Conservation (phyloP, 495 filamentous ascomycete genomes). For the Penicillium cosmopolitanum region DNA sequence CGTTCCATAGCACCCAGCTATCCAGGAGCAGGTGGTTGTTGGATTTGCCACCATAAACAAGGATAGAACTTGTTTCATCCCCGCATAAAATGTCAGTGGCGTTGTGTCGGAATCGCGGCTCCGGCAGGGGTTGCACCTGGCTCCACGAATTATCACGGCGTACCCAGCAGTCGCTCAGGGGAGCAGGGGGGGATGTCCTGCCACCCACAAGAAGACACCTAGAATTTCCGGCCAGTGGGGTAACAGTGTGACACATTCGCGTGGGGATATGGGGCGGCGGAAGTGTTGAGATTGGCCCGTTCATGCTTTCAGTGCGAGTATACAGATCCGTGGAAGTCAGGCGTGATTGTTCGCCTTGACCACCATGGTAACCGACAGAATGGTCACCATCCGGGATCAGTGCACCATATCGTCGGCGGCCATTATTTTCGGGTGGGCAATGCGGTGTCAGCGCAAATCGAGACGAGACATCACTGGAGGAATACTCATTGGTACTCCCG, state of each 20-base stretch:
- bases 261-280: conserved; percentile 47
- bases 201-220: conserved; percentile 75
- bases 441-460: conserved; percentile 28
- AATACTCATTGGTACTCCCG: background rate
- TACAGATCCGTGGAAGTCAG: conserved; percentile 66
- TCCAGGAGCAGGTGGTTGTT: conserved; percentile 56
- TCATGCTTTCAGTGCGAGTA: conserved; percentile 24
- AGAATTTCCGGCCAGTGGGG: conserved; percentile 44
- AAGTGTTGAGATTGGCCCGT: conserved; percentile 22
- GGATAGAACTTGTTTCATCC: conserved; percentile 39
- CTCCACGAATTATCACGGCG: conserved; percentile 62
- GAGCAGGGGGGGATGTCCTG: conserved; percentile 69
- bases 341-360: conserved; percentile 63
- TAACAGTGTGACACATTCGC: conserved; percentile 80
- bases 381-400: conserved; percentile 39
- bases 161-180: conserved; percentile 74
- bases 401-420: conserved; percentile 49
- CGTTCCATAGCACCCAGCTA: conserved; percentile 68
- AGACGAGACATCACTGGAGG: conserved; percentile 13
- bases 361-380: conserved; percentile 59
- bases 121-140: conserved; percentile 62
- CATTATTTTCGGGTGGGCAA: conserved; percentile 15
- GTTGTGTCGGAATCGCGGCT: conserved; percentile 73
- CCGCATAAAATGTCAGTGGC: conserved; percentile 53
- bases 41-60: conserved; percentile 74